Evolutionary conservation across 257 asterid genomes (phyloP).

Genomic region (Cordia subcordata): DNA sequence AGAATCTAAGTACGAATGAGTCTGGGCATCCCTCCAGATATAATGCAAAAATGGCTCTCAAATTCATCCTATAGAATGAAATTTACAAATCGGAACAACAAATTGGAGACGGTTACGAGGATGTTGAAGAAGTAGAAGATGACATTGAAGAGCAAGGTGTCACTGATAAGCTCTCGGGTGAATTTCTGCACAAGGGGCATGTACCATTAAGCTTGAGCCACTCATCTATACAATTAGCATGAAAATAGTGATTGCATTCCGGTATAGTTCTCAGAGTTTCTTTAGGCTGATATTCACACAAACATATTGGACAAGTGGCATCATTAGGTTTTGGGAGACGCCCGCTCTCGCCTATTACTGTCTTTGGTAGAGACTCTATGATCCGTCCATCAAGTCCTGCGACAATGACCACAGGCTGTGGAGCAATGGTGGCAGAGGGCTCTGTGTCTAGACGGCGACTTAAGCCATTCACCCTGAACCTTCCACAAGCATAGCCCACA

Average conservation of each 20-base stretch:
- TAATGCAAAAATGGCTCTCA: background rate
- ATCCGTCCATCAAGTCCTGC: constrained; percentile 57
- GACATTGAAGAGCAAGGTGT: constrained; percentile 39
- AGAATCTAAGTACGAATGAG: too few relatives aligned
- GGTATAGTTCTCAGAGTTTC: constrained; percentile 67
- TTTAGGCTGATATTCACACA: constrained; percentile 61
- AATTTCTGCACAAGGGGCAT: constrained; percentile 75
- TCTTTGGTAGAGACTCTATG: constrained; percentile 67
- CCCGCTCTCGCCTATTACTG: constrained; percentile 57
- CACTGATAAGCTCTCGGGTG: constrained; percentile 33
- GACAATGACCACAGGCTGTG: constrained; percentile 6
- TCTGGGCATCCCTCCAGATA: too few relatives aligned
- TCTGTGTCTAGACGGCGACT: background rate
- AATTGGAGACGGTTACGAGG: constrained; percentile 10
- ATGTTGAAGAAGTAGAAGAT: constrained; percentile 33
- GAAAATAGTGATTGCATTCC: constrained; percentile 80
- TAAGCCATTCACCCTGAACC: constrained; percentile 1
- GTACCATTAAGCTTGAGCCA: constrained; percentile 80
- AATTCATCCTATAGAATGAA: background rate
- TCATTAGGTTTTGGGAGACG: constrained; percentile 57
- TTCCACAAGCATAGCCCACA: constrained; percentile 21
- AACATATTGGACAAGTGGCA: constrained; percentile 63
- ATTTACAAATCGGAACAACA: background rate
- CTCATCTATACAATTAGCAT: constrained; percentile 63
- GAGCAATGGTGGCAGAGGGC: background rate